Evolutionary conservation across 2,329 filamentous ascomycete species (phyloP).

Genomic region (Calonectria pauciramosa): DNA sequence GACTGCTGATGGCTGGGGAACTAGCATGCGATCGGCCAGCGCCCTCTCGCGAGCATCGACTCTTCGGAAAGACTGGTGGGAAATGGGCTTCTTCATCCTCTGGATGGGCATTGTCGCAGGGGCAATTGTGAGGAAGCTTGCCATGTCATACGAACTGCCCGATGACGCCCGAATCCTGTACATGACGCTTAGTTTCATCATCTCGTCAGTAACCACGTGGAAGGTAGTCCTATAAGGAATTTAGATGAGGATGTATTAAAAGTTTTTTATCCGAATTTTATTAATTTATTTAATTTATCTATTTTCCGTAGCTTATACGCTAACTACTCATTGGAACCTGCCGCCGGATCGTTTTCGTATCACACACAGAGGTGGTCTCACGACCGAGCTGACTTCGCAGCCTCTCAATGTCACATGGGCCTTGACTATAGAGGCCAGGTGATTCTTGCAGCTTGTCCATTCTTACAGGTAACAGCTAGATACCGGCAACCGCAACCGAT

Average conservation of each 20-base stretch:
- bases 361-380: too few species aligned
- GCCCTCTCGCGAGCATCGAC: slow-evolving; percentile 34
- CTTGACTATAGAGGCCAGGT: too few species aligned
- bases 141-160: neutral
- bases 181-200: neutral
- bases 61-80: slow-evolving; percentile 38
- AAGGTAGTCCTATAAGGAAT: neutral
- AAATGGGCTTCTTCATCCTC: slow-evolving; percentile 42
- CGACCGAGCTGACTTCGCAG: too few species aligned
- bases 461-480: too few species aligned
- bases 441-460: too few species aligned
- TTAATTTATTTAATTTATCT: neutral
- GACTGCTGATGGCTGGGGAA: slow-evolving; percentile 44
- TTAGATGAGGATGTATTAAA: neutral
- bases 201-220: neutral
- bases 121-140: slow-evolving; percentile 15
- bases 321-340: too few species aligned
- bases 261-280: neutral
- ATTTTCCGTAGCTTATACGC: neutral
- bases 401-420: too few species aligned
- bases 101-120: slow-evolving; percentile 43
- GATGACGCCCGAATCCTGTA: neutral
- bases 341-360: too few species aligned
- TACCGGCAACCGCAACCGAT: too few species aligned
- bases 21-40: slow-evolving; percentile 40